Base-by-base conservation (phyloP, 75 land plant genomes). In the Sequoia sempervirens region DNA sequence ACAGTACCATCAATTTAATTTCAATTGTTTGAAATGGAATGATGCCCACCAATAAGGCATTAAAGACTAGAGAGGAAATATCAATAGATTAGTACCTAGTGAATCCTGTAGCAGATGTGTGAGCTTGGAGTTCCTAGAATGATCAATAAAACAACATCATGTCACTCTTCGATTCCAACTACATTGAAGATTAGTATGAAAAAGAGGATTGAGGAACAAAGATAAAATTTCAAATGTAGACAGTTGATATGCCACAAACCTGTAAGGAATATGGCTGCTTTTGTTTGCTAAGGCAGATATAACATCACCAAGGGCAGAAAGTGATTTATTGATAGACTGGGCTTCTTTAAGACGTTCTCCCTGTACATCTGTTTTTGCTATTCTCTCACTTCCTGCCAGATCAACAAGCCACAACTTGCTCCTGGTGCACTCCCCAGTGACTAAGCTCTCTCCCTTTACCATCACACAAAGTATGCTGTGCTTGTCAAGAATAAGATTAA, bases 361-460 rank as follows among this genome's bases (percentile, higher is more conserved):
- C 85, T 94, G 98, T 2, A 85, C 96, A 82, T 97, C 99, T 73
- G 96, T 95, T 80, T 93, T 95, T 81, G 93, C 93, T 40, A 97
- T 93, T 84, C 99, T 89, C 83, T 97, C 99, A 86, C 99, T 96
- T 34, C 98, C 98, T 14, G 99, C 99, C 80, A 97, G 89, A 80
- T 97, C 99, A 81, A 97, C 99, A 79, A 95, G 91, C 99, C 99
- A 97, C 23, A 97, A 92, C 88, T 97, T 97, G 93, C 99, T 97
- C 82, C 91, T 90, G 26, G 99, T 97, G 85, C 90, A 91, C 75
- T 95, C 97, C 15, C 98, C 99, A 83, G 83, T 94, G 72, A 93
- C 86, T 76, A 94, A 53, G 82, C 92, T 95, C 80, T 90, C 89
- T 54, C 96, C 91, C 68, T 52, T 89, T 38, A 97, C 96, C 89